These are phyloP conservation scores for Vitis amurensis DNA, from an alignment of 164 flowering plant genomes.

Conservation along the genomic window DNA sequence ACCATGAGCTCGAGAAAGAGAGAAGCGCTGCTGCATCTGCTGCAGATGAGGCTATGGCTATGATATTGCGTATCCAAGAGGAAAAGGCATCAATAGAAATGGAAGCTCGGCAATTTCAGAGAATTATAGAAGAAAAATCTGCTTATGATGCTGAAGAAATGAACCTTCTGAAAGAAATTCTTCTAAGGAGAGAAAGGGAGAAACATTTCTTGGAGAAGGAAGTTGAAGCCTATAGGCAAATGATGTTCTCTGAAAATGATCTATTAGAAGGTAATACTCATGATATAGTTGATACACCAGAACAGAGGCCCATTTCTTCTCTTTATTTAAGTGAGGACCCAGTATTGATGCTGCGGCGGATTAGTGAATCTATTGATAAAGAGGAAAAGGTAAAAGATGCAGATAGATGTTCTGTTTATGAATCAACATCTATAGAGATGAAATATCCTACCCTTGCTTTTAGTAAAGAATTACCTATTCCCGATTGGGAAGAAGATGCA, in stretches of 20 bases:
- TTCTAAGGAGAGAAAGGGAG: constrained; percentile 79
- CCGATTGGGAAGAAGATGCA: constrained; percentile 22
- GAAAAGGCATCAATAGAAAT: constrained; percentile 88
- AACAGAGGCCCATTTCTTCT: constrained; percentile 14
- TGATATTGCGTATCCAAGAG: constrained; percentile 88
- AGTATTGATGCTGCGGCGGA: constrained; percentile 37
- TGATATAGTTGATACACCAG: constrained; percentile 15
- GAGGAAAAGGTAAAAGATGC: constrained; percentile 22
- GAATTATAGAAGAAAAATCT: constrained; percentile 81
- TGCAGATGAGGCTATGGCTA: constrained; percentile 95
- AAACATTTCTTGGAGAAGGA: constrained; percentile 80
- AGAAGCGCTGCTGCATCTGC: constrained; percentile 91
- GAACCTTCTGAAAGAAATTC: constrained; percentile 81
- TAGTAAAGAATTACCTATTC: constrained; percentile 27
- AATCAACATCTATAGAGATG: constrained; percentile 17
- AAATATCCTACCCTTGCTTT: constrained; percentile 13
- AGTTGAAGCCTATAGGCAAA: constrained; percentile 69
- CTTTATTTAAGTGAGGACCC: constrained; percentile 43
- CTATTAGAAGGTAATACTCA: constrained; percentile 24
- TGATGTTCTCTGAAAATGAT: constrained; percentile 32
- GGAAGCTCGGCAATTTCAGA: constrained; percentile 86
- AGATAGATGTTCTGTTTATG: constrained; percentile 15
- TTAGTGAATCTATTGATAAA: constrained; percentile 37
- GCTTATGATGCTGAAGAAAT: constrained; percentile 91
- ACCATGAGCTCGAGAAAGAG: constrained; percentile 83